Evolutionary conservation across 345 rosid species (phyloP).

Genomic region (Bruguiera sexangula): DNA sequence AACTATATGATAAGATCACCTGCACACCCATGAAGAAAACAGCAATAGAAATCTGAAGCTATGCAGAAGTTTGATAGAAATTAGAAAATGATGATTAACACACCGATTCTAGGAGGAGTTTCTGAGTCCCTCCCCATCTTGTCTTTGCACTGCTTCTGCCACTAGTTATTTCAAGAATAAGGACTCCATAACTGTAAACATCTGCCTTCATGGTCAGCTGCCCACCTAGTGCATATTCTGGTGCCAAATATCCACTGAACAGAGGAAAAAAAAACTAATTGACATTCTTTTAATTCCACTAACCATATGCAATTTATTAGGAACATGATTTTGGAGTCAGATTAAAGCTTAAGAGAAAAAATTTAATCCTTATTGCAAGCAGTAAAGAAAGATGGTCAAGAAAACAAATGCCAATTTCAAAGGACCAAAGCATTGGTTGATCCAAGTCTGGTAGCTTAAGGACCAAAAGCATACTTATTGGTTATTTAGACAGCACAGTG

Average conservation of each 20-base stretch:
- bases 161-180: slow-evolving; percentile 57
- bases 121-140: slow-evolving; percentile 41
- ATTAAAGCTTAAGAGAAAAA: background rate
- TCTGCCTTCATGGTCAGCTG: slow-evolving; percentile 71
- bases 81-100: slow-evolving; percentile 1
- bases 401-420: no score
- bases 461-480: background rate
- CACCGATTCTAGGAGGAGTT: slow-evolving; percentile 60
- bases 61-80: background rate
- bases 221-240: slow-evolving; percentile 72
- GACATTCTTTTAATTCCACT: background rate
- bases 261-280: slow-evolving; percentile 11
- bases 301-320: background rate
- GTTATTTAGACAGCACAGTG: background rate
- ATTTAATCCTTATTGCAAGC: background rate
- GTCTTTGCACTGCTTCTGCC: slow-evolving; percentile 50
- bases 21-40: slow-evolving; percentile 6
- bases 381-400: background rate
- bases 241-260: slow-evolving; percentile 75
- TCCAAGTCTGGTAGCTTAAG: background rate
- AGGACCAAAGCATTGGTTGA: no score
- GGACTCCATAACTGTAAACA: slow-evolving; percentile 68
- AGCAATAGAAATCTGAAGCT: background rate
- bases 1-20: background rate
- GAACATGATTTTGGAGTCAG: background rate